Evolutionary conservation across 139 green algal genomes (phyloP), one percentile per base, ranked within the genome.

Genomic region (Astrephomene gubernaculifera): DNA sequence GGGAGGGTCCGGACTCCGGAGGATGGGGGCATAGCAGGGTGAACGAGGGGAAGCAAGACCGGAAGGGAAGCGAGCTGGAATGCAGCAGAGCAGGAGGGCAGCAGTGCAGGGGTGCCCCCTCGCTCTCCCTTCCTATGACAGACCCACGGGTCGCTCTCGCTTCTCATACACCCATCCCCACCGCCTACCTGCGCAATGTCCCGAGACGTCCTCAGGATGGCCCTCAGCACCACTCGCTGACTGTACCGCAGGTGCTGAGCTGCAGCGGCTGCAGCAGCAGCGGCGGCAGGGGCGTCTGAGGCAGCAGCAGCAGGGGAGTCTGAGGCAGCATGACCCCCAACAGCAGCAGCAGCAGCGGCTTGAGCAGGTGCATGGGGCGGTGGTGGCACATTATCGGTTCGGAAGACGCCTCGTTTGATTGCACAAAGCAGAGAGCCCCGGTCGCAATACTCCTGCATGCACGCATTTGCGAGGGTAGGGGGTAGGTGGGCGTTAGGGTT

Each of bases 331-430:
- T 49, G 14, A 49, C 72, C 31, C 7, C 67, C 36, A 31, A 12
- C 41, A 33, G 19, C 14, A n/a, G 19, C 64, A n/a, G 7, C 64
- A n/a, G 31, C 64, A n/a, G 8, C 64, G n/a, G 33, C 31, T 31
- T 5, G n/a, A n/a, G 31, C 64, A 25, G 25, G 24, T 33, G 22
- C 49, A 33, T 0, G 49, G 7, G 31, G 33, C 8, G 29, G 21
- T 4, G 70, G 33, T 53, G 71, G 44, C 31, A 41, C 2, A 0
- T 25, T 25, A 0, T 70, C 53, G 24, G 54, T 82, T 29, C 35
- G 21, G 53, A 82, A 82, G 7, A 82, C 54, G 53, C 73, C 73
- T 2, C 53, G 36, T 24, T 82, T 82, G 52, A 82, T 82, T 36
- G 67, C 67, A 7, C 36, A 31, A 6, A 71, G 73, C 35, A 82